Evolutionary conservation across 208 protist species (phyloP).

Genomic region (Crithidia thermophila): DNA sequence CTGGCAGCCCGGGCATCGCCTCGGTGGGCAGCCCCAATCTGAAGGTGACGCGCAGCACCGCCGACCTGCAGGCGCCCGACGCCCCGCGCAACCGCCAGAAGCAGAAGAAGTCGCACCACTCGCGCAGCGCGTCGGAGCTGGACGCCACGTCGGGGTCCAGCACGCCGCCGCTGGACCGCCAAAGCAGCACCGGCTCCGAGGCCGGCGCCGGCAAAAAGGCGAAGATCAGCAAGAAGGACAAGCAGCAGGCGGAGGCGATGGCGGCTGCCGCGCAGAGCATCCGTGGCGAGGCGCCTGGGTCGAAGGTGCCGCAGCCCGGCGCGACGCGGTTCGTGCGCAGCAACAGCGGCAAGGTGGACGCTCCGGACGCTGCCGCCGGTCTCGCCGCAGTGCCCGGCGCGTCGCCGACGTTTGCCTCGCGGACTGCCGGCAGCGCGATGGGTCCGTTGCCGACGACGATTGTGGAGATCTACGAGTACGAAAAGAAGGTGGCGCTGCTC

Average conservation of each 20-base stretch:
- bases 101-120: constrained; percentile 7
- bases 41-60: constrained; percentile 4
- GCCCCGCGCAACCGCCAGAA: constrained; percentile 17
- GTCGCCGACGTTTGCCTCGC: constrained; percentile 18
- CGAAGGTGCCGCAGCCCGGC: constrained; percentile 14
- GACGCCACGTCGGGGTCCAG: constrained; percentile 12
- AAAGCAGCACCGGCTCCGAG: neutral
- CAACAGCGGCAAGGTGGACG: constrained; percentile 23
- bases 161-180: neutral
- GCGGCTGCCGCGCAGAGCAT: neutral
- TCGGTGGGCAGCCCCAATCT: neutral
- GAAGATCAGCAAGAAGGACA: constrained; percentile 1
- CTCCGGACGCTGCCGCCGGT: constrained; percentile 2
- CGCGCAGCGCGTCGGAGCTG: constrained; percentile 28
- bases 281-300: constrained; percentile 1
- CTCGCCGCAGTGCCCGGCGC: constrained; percentile 17
- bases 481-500: constrained; percentile 49
- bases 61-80: constrained; percentile 17
- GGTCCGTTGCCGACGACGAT: constrained; percentile 26
- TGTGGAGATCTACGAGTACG: constrained; percentile 74
- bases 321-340: constrained; percentile 13
- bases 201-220: neutral
- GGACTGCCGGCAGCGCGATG: constrained; percentile 17
- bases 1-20: neutral
- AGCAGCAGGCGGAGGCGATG: constrained; percentile 4